Percentiles rank a stretch among this genome's conserved stretches.
phyloP scores from a whole-genome alignment of 352 stramenopile genomes.

The Globisporangium polare region DNA sequence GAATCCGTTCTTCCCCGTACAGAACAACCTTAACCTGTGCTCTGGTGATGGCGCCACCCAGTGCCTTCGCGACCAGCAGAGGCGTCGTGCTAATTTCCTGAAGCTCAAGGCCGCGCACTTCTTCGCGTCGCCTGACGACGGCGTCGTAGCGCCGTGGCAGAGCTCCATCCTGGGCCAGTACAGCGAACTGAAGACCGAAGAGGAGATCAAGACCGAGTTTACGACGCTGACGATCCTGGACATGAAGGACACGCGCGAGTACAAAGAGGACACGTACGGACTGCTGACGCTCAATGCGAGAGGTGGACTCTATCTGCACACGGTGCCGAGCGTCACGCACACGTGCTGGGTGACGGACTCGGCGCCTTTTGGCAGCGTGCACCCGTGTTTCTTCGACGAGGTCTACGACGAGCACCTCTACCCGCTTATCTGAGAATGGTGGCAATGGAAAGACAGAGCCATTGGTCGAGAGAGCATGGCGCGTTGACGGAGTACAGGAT shows the following conservation, averaged over 20 bases:
- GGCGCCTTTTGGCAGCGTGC: not conserved
- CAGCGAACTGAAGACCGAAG: conserved; percentile 21
- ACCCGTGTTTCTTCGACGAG: conserved; percentile 13
- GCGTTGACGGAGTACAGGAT: too few relatives aligned
- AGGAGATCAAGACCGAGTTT: conserved; percentile 28
- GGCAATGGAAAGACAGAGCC: too few relatives aligned
- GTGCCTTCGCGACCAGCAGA: conserved; percentile 17
- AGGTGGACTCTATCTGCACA: conserved; percentile 19
- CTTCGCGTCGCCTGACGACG: too few relatives aligned
- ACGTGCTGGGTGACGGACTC: conserved; percentile 28
- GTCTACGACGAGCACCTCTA: conserved; percentile 31
- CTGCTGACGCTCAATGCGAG: conserved; percentile 25
- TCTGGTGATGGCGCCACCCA: conserved; percentile 12
- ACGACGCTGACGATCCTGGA: conserved; percentile 20
- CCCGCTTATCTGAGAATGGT: conserved; percentile 2
- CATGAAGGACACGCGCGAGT: conserved; percentile 35
- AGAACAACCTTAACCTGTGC: conserved; percentile 30
- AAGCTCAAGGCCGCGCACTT: conserved; percentile 26
- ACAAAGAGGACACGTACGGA: conserved; percentile 34
- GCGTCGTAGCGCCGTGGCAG: conserved; percentile 33
- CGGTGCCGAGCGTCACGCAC: conserved; percentile 22
- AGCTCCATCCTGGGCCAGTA: conserved; percentile 29
- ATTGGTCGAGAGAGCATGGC: too few relatives aligned
- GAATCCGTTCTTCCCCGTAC: conserved; percentile 23
- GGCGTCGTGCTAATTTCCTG: conserved; percentile 29